Evolutionary conservation across 805 yeast genomes (phyloP).

Genomic region (Sugiyamaella smithiae): DNA sequence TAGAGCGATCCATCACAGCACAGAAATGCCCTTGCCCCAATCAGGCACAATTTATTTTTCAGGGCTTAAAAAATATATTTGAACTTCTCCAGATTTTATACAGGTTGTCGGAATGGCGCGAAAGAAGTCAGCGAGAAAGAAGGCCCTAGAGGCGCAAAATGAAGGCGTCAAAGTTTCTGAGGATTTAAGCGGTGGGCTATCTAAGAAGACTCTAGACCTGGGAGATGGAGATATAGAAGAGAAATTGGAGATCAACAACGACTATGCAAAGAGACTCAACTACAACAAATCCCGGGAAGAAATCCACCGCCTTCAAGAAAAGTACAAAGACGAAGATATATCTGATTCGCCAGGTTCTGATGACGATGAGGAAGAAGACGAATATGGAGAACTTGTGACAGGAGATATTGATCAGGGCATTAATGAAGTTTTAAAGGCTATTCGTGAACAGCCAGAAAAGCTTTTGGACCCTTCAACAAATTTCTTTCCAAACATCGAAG

Average conservation of each 20-base stretch:
- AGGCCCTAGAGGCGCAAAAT: slow-evolving; percentile 8
- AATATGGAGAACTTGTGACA: slow-evolving; percentile 82
- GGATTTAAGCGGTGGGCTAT: neutral
- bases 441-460: slow-evolving; percentile 60
- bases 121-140: slow-evolving; percentile 67
- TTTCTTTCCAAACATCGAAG: slow-evolving; percentile 70
- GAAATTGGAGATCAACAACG: slow-evolving; percentile 25
- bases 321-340: slow-evolving; percentile 33
- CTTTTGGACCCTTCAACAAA: slow-evolving; percentile 65
- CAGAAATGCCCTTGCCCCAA: too few relatives aligned
- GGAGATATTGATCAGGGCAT: slow-evolving; percentile 82
- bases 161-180: neutral
- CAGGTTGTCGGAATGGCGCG: slow-evolving; percentile 61
- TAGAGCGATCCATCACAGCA: too few relatives aligned
- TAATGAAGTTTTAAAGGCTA: slow-evolving; percentile 63
- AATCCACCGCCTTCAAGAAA: slow-evolving; percentile 27
- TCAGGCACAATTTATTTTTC: neutral
- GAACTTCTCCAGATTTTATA: neutral
- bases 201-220: neutral
- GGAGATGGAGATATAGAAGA: slow-evolving; percentile 22
- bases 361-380: slow-evolving; percentile 77
- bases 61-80: neutral
- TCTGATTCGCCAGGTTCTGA: slow-evolving; percentile 32
- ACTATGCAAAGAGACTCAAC: slow-evolving; percentile 30
- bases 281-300: slow-evolving; percentile 36